Evolutionary conservation across 768 basidiomycete species (phyloP), one percentile per base, ranked within the genome.

Genomic region (Pleurotus djamor): DNA sequence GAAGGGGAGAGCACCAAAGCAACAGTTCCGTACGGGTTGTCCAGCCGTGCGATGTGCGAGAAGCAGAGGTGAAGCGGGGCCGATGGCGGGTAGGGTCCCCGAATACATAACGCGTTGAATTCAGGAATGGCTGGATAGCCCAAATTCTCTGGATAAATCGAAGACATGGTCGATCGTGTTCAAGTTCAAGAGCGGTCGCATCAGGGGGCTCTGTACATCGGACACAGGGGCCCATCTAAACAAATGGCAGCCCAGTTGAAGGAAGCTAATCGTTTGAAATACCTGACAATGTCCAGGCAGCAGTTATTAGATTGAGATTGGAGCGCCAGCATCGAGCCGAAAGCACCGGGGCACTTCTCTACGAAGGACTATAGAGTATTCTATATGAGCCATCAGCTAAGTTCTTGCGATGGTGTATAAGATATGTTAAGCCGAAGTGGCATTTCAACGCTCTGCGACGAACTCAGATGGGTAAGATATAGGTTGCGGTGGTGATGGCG

Each of bases 51-150:
- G 4, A 76, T 61, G 61, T 77, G 73, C 0, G 89, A 88, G 33
- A 89, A 69, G 41, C 82, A 79, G 37, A 92, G 75, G 62, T 89
- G 85, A 50, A 93, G 73, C 3, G 89, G 89, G 4, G 89, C 86
- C 3, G 91, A 87, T 16, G 87, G 71, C 52, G 83, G 85, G 66
- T 85, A 88, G 0, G 74, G 60, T 0, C 91, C 91, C 28, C 81
- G 76, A 35, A 92, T 71, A 10, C 92, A 74, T n/a, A 92, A 68
- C 4, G 83, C 79, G 14, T 69, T 72, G 71, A 84, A 89, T 1
- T 63, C 64, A 4, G 89, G 88, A n/a, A 89, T 69, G 6, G 66
- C 48, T 14, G 82, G 80, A 2, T 74, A 74, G 50, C 76, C 69
- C 5, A 67, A 66, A 16, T 66, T 65, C 50, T 65, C 60, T 38